Base-by-base conservation (phyloP, 2,329 filamentous ascomycete species). In the Hypoxylon rubiginosum region DNA sequence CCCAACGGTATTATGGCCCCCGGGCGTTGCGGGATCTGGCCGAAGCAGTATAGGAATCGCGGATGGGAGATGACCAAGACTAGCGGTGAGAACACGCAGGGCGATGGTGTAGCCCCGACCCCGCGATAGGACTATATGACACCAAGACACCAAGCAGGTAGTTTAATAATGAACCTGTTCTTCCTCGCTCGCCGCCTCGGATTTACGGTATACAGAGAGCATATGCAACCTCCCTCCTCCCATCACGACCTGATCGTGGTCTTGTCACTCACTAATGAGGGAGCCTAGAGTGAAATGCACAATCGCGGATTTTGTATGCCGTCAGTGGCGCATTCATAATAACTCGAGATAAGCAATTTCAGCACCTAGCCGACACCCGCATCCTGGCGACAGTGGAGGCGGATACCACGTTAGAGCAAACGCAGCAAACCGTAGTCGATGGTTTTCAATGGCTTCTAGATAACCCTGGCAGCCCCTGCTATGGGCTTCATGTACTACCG, bases 41-140 rank as follows among this genome's bases (percentile, higher is more conserved):
- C 76, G 0, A 70, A 64, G 59, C 66, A 73, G 46, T 80, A 79
- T 51, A 71, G 78, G 6, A 73, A 73, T 8, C 69, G 74, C 9
- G 77, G 75, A 11, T 80, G 77, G 78, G 77, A 79, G 72, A 77
- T 80, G 78, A 77, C 73, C 4, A 69, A 71, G 43, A 74, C 71
- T 21, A 76, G 72, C 39, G 75, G 75, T 5, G 72, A 71, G 36
- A 64, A 64, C 53, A 75, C 74, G n/a, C 75, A 79, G 58, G 78
- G 78, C 1, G 54, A 74, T 34, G 76, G 76, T 2, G 74, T 79
- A 32, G 65, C 49, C 34, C 41, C 58, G 13, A 39, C 46, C 41
- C 39, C 39, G 46, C 50, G 51, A 19, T 41, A 28, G 10, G 19
- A n/a, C n/a, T n/a, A 19, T 55, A 28, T 21, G 21, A 1, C 26